Percentiles rank a stretch among this genome's conserved stretches.
Evolutionary conservation across 495 filamentous ascomycete species (phyloP).

Genomic region (Hypoxylon crocopeplum): DNA sequence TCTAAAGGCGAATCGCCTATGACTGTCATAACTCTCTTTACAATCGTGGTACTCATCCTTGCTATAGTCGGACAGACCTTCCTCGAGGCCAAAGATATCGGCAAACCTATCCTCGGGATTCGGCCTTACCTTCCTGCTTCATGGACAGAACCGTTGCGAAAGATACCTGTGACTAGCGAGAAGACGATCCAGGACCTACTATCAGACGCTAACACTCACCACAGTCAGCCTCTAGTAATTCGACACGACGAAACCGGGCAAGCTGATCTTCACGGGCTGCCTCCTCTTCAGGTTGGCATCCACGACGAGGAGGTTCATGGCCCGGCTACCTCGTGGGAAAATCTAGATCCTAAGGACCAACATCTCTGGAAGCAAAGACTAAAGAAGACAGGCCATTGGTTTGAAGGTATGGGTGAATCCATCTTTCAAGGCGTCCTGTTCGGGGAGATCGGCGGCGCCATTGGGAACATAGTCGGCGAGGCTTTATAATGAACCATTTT

Average conservation of each 20-base stretch:
- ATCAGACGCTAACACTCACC: slow-evolving; percentile 18
- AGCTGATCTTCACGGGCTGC: slow-evolving; percentile 28
- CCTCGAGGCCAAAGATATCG: slow-evolving; percentile 69
- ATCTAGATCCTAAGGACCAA: slow-evolving; percentile 64
- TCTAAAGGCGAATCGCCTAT: slow-evolving; percentile 56
- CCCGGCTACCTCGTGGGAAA: slow-evolving; percentile 67
- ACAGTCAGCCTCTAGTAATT: slow-evolving; percentile 35
- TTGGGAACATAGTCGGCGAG: slow-evolving; percentile 58
- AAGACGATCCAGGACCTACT: slow-evolving; percentile 40
- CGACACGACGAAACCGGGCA: slow-evolving; percentile 33
- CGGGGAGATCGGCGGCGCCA: slow-evolving; percentile 65
- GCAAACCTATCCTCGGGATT: slow-evolving; percentile 61
- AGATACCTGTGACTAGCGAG: slow-evolving; percentile 20
- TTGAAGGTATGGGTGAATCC: slow-evolving; percentile 71
- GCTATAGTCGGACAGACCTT: slow-evolving; percentile 69
- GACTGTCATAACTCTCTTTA: slow-evolving; percentile 54
- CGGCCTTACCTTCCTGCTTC: slow-evolving; percentile 33
- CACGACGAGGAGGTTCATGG: slow-evolving; percentile 55
- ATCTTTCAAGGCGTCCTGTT: slow-evolving; percentile 80
- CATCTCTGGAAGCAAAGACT: slow-evolving; percentile 72
- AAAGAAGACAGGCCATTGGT: slow-evolving; percentile 74
- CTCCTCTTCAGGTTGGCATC: slow-evolving; percentile 42
- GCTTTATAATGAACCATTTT: slow-evolving; percentile 27
- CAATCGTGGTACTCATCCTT: slow-evolving; percentile 61
- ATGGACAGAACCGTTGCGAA: slow-evolving; percentile 38